These are phyloP conservation scores for Prunus yedoensis DNA, from an alignment of 331 rosid genomes.

Conservation along the genomic window DNA sequence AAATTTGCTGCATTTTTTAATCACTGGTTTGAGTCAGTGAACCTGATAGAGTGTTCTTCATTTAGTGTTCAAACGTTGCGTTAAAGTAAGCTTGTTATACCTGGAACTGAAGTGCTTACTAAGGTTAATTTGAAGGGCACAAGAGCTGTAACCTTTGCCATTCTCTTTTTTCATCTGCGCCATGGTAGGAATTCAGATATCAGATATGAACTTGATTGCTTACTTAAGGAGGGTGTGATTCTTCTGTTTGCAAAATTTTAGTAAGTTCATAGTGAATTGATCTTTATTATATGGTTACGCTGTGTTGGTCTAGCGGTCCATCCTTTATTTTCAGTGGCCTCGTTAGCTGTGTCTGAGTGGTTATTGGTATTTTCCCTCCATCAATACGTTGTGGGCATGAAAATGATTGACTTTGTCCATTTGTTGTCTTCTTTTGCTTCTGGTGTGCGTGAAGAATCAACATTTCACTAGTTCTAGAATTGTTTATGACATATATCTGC, in stretches of 20 bases:
- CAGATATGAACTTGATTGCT: not conserved
- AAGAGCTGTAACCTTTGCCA: slow-evolving; percentile 4
- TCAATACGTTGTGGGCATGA: slow-evolving; percentile 10
- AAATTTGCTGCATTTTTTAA: not conserved
- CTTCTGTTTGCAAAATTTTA: not conserved
- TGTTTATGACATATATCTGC: slow-evolving; percentile 78
- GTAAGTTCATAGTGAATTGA: not conserved
- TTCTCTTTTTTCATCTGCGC: not conserved
- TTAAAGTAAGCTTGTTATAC: not conserved
- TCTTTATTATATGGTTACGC: not conserved
- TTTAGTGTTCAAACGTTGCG: not conserved
- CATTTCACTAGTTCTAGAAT: slow-evolving; percentile 39
- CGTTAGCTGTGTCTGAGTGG: not conserved
- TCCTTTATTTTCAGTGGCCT: not conserved
- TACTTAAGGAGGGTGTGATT: not conserved
- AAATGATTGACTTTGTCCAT: slow-evolving; percentile 23
- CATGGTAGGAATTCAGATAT: not conserved
- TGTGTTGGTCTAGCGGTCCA: not conserved
- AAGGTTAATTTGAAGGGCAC: not conserved
- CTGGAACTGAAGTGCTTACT: not conserved
- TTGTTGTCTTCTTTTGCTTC: slow-evolving; percentile 27
- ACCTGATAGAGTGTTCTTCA: too few species aligned
- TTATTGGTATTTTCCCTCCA: slow-evolving; percentile 19
- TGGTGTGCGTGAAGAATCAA: slow-evolving; percentile 40
- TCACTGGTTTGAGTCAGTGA: not conserved